Base-by-base conservation (phyloP, 306 rosid species). In the Pyrus communis region DNA sequence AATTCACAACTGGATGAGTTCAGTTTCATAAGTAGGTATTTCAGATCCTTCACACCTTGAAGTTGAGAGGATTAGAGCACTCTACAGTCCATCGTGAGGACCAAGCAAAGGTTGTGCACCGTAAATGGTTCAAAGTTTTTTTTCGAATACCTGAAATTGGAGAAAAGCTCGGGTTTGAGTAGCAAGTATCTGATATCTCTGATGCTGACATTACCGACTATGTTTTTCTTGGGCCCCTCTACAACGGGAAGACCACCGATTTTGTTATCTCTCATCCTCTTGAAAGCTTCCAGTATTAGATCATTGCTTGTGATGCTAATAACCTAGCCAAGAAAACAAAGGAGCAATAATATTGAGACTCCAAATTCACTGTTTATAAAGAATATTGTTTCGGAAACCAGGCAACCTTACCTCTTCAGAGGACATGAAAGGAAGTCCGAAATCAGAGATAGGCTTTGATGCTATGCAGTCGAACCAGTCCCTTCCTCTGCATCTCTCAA, bases 401-500 rank as follows among this genome's bases (percentile, higher is more conserved):
- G 33, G 54, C 40, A 60, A 67, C 5, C 70, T 80, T 85, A 78
- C 97, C 92, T 92, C 90, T 35, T 82, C 75, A 21, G 86, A 31
- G 42, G 92, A 49, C 95, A 89, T 89, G 86, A 90, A 92, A 17
- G 98, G 98, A 82, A 95, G 98, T 81, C 97, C 98, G 23, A 92
- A 68, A 67, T 87, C 92, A 40, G 89, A 82, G 73, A 92, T 74
- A 46, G 92, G 87, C 73, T 71, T 80, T n/a, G 83, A 69, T 33
- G 92, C 81, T 76, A 90, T 95, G 82, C 89, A 79, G 75, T 89
- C 98, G 67, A 92, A 95, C 98, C 97, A 95, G 75, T 95, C 98
- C 83, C 93, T 85, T 83, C 97, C 91, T 68, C 51, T 80, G 75
- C 91, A 95, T 80, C 85, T 85, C 73, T 89, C 86, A 6, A 92